A percentile compares a stretch with the other conserved stretches of the same genome.
These are phyloP conservation scores for Paecilomyces niveus DNA, from an alignment of 2,329 filamentous ascomycete species.

Conservation along the genomic window DNA sequence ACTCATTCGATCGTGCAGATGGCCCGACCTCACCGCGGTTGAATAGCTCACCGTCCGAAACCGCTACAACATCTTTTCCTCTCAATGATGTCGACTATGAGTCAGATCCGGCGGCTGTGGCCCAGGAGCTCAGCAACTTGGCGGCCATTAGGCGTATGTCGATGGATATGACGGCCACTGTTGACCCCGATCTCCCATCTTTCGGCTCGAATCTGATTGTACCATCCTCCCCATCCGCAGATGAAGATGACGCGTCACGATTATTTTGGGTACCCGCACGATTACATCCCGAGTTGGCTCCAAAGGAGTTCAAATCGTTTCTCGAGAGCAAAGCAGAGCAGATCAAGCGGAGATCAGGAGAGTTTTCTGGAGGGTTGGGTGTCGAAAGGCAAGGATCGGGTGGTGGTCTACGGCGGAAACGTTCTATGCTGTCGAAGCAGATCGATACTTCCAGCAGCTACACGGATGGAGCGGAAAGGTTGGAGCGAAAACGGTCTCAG, in stretches of 20 bases:
- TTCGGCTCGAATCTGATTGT: constrained; percentile 33
- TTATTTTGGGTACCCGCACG: constrained; percentile 94
- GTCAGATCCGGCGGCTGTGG: constrained; percentile 79
- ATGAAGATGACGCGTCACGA: constrained; percentile 81
- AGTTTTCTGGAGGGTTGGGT: constrained; percentile 53
- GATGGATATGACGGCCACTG: constrained; percentile 70
- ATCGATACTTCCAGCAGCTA: constrained; percentile 73
- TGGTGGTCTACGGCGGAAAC: constrained; percentile 70
- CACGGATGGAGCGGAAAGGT: constrained; percentile 72
- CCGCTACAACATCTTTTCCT: constrained; percentile 57
- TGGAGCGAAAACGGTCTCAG: constrained; percentile 66
- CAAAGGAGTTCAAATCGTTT: constrained; percentile 94
- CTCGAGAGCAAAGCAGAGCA: constrained; percentile 87
- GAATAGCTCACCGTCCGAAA: constrained; percentile 47
- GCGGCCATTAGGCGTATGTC: constrained; percentile 88
- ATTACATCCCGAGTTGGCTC: constrained; percentile 88
- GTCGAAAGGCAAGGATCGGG: constrained; percentile 47
- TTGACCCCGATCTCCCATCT: constrained; percentile 51
- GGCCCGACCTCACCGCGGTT: constrained; percentile 47
- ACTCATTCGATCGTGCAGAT: constrained; percentile 34
- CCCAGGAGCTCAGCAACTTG: constrained; percentile 85
- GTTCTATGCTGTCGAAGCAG: constrained; percentile 90
- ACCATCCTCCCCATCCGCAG: constrained; percentile 41
- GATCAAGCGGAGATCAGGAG: constrained; percentile 76
- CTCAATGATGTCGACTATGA: constrained; percentile 85